Base-by-base conservation (phyloP, 2,329 filamentous ascomycete species). In the Penicillium sp. region DNA sequence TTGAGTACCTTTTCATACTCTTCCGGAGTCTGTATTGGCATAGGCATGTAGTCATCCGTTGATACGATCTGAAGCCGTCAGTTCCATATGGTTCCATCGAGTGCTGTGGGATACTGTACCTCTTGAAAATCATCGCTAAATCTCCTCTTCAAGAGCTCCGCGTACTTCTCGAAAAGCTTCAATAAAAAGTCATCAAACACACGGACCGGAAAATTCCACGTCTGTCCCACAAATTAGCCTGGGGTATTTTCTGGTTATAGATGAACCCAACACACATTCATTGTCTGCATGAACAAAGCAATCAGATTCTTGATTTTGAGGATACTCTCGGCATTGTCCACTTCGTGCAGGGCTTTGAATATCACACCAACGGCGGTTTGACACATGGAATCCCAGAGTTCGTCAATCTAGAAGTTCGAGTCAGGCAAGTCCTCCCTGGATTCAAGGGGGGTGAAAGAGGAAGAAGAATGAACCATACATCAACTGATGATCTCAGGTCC, bases 11-110 rank as follows among this genome's bases (percentile, higher is more conserved):
- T 95, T 62, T 95, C 89, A 66, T 95, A 97, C 64, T 97, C 91
- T 61, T 95, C 91, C 13, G 80, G 72, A 18, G 87, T 90, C 62
- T 90, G 89, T 67, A 97, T 95, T 1, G 89, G 88, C 93, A 98
- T 97, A 2, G 93, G 95, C 92, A 98, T 98, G 71, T 98, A 98
- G 70, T 98, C 93, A 67, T 98, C 93, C 0, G 89, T 96, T n/a
- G 88, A 78, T 23, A 87, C 82, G 59, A 87, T 86, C 74, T 79
- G 33, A 8, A 24, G 46, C 8, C 28, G 38, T 62, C 20, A 61
- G 55, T 31, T 49, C 32, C 2, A 10, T 44, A 24, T 10, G 41
- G n/a, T 33, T 20, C 20, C 47, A 27, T 6, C 33, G 2, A 24
- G 10, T 35, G 5, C 27, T 3, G 20, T 18, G 20, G n/a, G 27